phyloP scores from a whole-genome alignment of 2,329 filamentous ascomycete species.

The Verticillium klebahnii region DNA sequence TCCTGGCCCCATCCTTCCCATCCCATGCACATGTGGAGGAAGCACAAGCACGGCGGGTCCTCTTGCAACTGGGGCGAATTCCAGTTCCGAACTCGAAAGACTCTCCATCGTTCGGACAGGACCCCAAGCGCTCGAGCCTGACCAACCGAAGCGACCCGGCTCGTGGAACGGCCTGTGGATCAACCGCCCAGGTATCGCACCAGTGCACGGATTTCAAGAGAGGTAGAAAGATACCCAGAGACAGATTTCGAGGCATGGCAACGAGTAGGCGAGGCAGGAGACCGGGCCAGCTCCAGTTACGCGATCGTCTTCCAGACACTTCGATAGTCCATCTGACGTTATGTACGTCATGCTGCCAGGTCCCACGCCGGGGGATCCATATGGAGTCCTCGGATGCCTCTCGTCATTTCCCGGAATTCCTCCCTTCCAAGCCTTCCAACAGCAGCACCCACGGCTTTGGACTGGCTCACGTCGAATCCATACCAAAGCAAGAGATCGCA shows the following conservation, averaged over 20 bases:
- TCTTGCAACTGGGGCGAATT: background rate
- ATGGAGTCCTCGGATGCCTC: background rate
- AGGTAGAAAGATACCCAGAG: background rate
- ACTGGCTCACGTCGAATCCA: background rate
- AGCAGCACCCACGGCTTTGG: no score
- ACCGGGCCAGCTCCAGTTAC: background rate
- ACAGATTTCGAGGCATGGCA: background rate
- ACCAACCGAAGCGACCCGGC: background rate
- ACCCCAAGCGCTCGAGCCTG: background rate
- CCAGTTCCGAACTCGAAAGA: background rate
- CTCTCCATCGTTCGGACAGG: background rate
- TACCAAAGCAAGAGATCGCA: background rate
- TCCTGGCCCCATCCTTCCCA: background rate
- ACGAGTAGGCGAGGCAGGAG: background rate
- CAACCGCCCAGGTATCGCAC: background rate
- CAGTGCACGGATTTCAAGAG: background rate
- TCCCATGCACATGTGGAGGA: background rate
- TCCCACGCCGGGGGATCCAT: background rate
- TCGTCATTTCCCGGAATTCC: background rate
- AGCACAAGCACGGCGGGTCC: background rate
- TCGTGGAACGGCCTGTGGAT: background rate
- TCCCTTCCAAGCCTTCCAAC: no score
- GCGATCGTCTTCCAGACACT: background rate
- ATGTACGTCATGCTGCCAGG: background rate
- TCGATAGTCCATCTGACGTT: background rate